phyloP scores from a whole-genome alignment of 208 protist species.

The Wallacemonas collosoma region DNA sequence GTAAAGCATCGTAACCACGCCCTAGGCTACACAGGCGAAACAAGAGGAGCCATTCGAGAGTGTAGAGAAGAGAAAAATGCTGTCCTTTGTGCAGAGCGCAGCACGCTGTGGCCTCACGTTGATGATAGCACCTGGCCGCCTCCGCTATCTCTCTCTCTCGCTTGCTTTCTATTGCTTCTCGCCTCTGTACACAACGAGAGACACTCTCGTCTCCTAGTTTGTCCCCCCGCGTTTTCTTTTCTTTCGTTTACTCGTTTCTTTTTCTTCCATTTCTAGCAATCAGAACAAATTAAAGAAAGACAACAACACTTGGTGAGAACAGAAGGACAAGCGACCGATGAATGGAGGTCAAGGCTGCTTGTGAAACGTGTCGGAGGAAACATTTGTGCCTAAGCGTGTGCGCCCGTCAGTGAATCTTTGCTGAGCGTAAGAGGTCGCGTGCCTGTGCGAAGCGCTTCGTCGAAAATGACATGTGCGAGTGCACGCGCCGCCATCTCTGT shows the following conservation, averaged over 20 bases:
- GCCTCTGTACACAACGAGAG: neutral
- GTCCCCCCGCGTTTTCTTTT: constrained; percentile 18
- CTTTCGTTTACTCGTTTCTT: neutral
- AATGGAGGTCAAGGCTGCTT: neutral
- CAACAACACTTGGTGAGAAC: too few species aligned
- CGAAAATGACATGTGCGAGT: too few species aligned
- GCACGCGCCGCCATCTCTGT: too few species aligned
- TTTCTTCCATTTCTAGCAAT: constrained; percentile 13
- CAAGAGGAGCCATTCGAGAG: constrained; percentile 6
- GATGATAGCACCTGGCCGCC: neutral
- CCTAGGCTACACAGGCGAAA: neutral
- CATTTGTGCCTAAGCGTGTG: too few species aligned
- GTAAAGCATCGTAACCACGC: constrained; percentile 30
- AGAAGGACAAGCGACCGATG: too few species aligned
- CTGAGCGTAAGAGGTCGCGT: too few species aligned
- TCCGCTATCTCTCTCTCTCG: neutral
- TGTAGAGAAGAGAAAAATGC: neutral
- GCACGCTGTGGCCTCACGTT: neutral
- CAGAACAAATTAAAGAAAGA: constrained; percentile 5
- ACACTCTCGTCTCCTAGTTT: constrained; percentile 8
- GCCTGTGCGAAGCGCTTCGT: too few species aligned
- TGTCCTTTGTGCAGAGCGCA: neutral
- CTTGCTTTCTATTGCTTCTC: constrained; percentile 2
- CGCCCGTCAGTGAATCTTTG: too few species aligned
- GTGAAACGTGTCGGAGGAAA: too few species aligned